Evolutionary conservation across 257 asterid genomes (phyloP), one percentile per base, ranked within the genome.

Genomic region (Verbena officinalis): DNA sequence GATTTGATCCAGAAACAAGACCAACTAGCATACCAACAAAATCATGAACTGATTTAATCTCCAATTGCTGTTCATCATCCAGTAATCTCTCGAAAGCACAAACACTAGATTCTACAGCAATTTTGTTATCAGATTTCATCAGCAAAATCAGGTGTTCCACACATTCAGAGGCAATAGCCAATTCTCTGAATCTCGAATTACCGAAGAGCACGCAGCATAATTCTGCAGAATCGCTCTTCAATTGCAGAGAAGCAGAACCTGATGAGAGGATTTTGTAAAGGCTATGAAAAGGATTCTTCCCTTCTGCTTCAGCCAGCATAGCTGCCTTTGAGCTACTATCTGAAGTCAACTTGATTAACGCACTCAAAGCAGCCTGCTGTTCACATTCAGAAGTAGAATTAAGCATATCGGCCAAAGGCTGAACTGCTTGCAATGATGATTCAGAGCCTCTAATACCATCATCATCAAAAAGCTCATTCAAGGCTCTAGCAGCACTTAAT

Each of bases 351-450:
- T 86, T 91, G 53, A 80, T 46, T 77, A 91, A 75, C 49, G 96
- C 88, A 67, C 81, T 75, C 72, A 91, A 77, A 57, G 98, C 90
- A 70, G 79, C 90, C 60, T 52, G 72, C 69, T 81, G 95, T 71
- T 91, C 98, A 33, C 77, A 60, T 65, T 74, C 86, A 11, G 74
- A 77, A 68, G 82, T 63, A 55, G 91, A 46, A 70, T 82, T 79
- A 14, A 91, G 88, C 95, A 91, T 86, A 55, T 84, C 88, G 24
- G 82, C 82, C 75, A 91, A 78, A 63, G 96, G 98, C 74, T 86
- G 95, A 72, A 84, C 70, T 49, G 98, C 98, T 51, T 91, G 94
- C 38, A 64, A 42, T 12, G 96, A 80, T 31, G 81, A 77, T 75
- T 91, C 98, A 67, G 83, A 88, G 68, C 81, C 78, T 74, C 95